These are phyloP conservation scores for Ottelia alismoides DNA, from an alignment of 106 monocot genomes.

Conservation along the genomic window DNA sequence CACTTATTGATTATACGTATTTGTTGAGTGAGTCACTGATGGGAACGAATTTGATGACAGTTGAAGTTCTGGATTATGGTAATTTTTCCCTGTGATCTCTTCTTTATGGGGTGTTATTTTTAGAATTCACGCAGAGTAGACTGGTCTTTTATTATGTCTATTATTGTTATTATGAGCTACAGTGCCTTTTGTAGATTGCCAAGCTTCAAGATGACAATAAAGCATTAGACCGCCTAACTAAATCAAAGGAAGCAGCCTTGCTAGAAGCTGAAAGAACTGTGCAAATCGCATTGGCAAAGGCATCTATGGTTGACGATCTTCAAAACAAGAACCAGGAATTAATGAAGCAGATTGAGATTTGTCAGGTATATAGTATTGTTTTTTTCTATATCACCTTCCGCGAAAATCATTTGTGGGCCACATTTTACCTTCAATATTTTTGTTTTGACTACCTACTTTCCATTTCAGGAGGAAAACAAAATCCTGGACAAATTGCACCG, in stretches of 20 bases:
- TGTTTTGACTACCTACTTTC: neutral
- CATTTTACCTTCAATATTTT: neutral
- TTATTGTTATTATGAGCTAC: neutral
- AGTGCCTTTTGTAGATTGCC: conserved; percentile 4
- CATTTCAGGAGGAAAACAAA: conserved; percentile 68
- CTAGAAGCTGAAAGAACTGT: conserved; percentile 25
- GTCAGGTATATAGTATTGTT: conserved; percentile 10
- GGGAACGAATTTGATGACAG: too few species aligned
- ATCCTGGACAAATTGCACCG: conserved; percentile 82
- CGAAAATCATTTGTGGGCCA: neutral
- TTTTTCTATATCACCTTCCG: too few species aligned
- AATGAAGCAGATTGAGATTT: conserved; percentile 24
- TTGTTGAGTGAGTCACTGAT: too few species aligned
- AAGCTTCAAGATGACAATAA: conserved; percentile 30
- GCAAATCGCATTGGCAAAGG: conserved; percentile 21
- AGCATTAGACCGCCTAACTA: conserved; percentile 27
- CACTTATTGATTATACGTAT: too few species aligned
- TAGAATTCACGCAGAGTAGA: neutral
- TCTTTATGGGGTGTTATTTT: too few species aligned
- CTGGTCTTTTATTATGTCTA: neutral
- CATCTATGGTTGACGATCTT: conserved; percentile 24
- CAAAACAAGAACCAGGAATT: conserved; percentile 27
- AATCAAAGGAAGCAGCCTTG: conserved; percentile 32
- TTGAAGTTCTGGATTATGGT: too few species aligned
- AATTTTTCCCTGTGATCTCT: too few species aligned